Conservation (phyloP, 768 basidiomycete genomes). For the Pulveroboletus sp. region DNA sequence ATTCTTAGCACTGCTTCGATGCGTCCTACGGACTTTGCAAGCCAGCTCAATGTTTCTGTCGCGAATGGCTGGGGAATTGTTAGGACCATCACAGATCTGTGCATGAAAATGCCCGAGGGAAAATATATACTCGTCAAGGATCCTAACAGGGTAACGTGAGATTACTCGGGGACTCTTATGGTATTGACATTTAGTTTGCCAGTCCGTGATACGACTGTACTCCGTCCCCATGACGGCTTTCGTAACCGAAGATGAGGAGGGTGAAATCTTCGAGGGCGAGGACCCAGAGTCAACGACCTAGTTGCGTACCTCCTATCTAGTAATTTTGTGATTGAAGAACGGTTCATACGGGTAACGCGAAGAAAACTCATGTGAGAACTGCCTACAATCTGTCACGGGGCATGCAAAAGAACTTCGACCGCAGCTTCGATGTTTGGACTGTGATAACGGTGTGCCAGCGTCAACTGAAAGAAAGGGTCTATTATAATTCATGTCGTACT, state of each 20-base stretch:
- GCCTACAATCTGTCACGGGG: conserved; percentile 19
- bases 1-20: conserved; percentile 92
- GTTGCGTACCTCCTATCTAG: conserved; percentile 1
- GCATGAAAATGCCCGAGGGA: conserved; percentile 96
- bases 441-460: conserved; percentile 4
- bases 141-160: conserved; percentile 80
- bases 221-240: conserved; percentile 87
- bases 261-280: conserved; percentile 38
- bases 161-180: neutral
- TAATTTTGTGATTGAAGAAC: neutral
- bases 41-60: conserved; percentile 91
- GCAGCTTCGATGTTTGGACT: conserved; percentile 79
- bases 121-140: conserved; percentile 97
- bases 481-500: conserved; percentile 8
- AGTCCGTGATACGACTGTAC: conserved; percentile 94
- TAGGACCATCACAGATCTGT: conserved; percentile 87
- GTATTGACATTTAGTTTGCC: conserved; percentile 14
- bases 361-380: neutral
- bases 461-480: conserved; percentile 1
- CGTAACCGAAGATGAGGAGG: conserved; percentile 74
- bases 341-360: neutral
- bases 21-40: conserved; percentile 91
- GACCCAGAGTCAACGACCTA: conserved; percentile 35
- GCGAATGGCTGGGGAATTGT: conserved; percentile 99
- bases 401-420: conserved; percentile 69